Base-by-base conservation (phyloP, 2,329 filamentous ascomycete species). In the Microsporum canis region DNA sequence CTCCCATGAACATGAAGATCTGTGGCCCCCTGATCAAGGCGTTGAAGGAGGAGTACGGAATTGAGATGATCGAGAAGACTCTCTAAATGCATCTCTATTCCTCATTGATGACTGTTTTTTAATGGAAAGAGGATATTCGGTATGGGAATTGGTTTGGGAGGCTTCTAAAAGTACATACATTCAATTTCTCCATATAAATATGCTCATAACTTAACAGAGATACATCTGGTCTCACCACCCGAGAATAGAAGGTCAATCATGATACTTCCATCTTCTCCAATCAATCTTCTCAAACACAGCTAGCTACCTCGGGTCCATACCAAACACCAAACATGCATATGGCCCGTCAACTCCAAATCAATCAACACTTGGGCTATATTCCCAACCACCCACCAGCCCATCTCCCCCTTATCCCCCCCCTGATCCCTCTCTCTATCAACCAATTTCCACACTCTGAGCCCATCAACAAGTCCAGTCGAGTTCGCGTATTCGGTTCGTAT, bases 21-120 rank as follows among this genome's bases (percentile, higher is more conserved):
- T 87, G 84, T 70, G 80, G 82, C 69, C 87, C 88, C 41, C 76
- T 95, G 68, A 86, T 91, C 76, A 84, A 87, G 77, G 87, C 88
- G 72, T 80, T 95, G 63, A 85, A 87, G 80, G 84, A 88, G 73
- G 84, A 89, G 70, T 88, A 90, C 67, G 86, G 84, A 47, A 89
- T 90, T 68, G 81, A 81, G 73, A 81, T 88, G 77, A 82, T 81
- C 66, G 87, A 90, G 80, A 88, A 89, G 82, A 78, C 75, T 64
- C 62, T 77, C 62, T 75, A 72, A 68, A 66, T 58, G 10, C 36
- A 23, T 43, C 39, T 43, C 39, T 43, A 14, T n/a, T 43, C 14
- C n/a, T n/a, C 39, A 14, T 41, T 41, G 34, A 39, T 10, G 36
- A 58, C 31, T 29, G 45, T 8, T 23, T 33, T 12, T 57, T n/a